Evolutionary conservation across 106 monocot genomes (phyloP).

Genomic region (Acanthochlamys bracteata): DNA sequence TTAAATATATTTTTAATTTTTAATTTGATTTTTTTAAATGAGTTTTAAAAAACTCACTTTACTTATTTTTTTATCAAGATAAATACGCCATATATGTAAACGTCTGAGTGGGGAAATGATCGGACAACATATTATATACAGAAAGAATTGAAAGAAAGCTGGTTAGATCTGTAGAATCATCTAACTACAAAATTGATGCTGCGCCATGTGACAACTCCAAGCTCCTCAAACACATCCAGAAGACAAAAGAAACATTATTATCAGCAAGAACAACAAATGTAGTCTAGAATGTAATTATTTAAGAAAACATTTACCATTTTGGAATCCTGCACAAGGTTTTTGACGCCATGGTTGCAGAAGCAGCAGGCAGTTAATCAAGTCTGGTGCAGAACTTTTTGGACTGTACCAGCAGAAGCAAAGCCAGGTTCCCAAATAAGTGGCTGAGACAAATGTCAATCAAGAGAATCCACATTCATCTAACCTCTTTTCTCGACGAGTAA

Average conservation of each 20-base stretch:
- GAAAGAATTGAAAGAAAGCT: slow-evolving; percentile 14
- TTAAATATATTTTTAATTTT: too few relatives aligned
- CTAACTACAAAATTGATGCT: background rate
- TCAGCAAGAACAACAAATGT: background rate
- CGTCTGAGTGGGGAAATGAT: background rate
- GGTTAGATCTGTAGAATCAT: slow-evolving; percentile 16
- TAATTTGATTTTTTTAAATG: too few relatives aligned
- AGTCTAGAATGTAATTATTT: too few relatives aligned
- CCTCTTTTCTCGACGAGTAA: slow-evolving; percentile 22
- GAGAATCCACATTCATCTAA: slow-evolving; percentile 14
- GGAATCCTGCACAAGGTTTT: background rate
- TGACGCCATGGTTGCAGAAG: slow-evolving; percentile 7
- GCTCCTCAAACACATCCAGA: background rate
- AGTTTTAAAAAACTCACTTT: too few relatives aligned
- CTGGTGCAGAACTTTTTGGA: too few relatives aligned
- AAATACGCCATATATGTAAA: background rate
- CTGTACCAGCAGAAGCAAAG: too few relatives aligned
- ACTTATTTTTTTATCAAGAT: too few relatives aligned
- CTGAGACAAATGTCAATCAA: background rate
- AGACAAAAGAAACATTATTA: background rate
- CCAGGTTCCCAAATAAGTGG: too few relatives aligned
- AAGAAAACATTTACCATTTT: background rate
- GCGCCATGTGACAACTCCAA: background rate
- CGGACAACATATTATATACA: slow-evolving; percentile 3
- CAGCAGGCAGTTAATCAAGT: background rate